Evolutionary conservation across 192 early-diverging fungal genomes (phyloP).

Genomic region (Coemansia aciculifera): DNA sequence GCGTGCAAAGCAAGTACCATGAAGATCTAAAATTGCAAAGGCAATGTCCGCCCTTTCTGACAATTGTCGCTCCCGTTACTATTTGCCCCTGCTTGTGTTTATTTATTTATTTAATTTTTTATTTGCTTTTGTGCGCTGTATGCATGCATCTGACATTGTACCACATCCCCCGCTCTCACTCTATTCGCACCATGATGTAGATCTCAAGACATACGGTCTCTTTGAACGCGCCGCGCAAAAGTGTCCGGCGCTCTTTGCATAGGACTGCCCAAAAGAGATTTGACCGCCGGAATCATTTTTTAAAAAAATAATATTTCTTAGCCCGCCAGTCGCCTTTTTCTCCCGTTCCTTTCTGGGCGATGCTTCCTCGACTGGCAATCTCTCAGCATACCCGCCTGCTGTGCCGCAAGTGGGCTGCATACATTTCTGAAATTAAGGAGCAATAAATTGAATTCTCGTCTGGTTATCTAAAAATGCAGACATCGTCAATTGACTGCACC

Average conservation of each 20-base stretch:
- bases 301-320: neutral
- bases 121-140: constrained; percentile 6
- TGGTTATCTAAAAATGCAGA: neutral
- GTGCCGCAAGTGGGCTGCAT: neutral
- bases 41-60: neutral
- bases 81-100: constrained; percentile 8
- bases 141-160: constrained; percentile 3
- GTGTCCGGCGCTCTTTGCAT: constrained; percentile 42
- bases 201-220: constrained; percentile 48
- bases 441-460: neutral
- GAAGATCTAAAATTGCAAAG: constrained; percentile 7
- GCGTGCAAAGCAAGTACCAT: constrained; percentile 1
- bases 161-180: neutral
- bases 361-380: neutral
- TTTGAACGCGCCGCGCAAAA: constrained; percentile 41
- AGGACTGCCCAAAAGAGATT: constrained; percentile 10
- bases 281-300: neutral
- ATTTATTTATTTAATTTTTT: constrained; percentile 18
- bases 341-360: neutral
- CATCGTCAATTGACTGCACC: neutral
- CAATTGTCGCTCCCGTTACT: constrained; percentile 5
- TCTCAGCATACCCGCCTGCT: neutral
- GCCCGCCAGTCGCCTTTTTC: neutral
- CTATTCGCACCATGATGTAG: constrained; percentile 26
- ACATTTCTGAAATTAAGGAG: neutral